These are phyloP conservation scores for Metschnikowia vanudenii DNA, from an alignment of 805 yeast species.

Conservation along the genomic window DNA sequence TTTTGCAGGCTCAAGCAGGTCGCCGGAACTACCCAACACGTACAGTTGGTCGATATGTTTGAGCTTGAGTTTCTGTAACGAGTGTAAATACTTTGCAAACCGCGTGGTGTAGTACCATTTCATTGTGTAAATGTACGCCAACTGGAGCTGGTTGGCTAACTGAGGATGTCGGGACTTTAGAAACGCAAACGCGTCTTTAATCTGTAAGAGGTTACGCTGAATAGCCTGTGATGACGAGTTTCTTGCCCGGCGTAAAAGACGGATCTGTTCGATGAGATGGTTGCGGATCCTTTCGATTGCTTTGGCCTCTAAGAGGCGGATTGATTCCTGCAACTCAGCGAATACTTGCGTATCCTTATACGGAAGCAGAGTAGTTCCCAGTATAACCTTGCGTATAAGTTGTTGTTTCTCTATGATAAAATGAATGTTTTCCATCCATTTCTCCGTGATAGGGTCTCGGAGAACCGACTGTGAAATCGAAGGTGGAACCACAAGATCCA, in stretches of 20 bases:
- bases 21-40: slow-evolving; percentile 49
- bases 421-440: slow-evolving; percentile 67
- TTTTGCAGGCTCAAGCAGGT: slow-evolving; percentile 15
- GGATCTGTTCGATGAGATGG: slow-evolving; percentile 62
- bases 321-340: slow-evolving; percentile 30
- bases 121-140: slow-evolving; percentile 87
- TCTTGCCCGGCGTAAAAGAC: slow-evolving; percentile 54
- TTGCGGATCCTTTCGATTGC: slow-evolving; percentile 76
- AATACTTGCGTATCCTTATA: slow-evolving; percentile 29
- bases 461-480: slow-evolving; percentile 57
- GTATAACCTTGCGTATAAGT: slow-evolving; percentile 38
- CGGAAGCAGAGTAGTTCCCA: background rate
- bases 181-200: slow-evolving; percentile 62
- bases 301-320: slow-evolving; percentile 56
- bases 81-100: slow-evolving; percentile 72
- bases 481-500: slow-evolving; percentile 76
- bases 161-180: slow-evolving; percentile 53
- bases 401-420: slow-evolving; percentile 58
- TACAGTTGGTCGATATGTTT: slow-evolving; percentile 54
- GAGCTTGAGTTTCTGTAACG: slow-evolving; percentile 63
- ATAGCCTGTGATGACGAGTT: slow-evolving; percentile 69
- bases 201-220: slow-evolving; percentile 62
- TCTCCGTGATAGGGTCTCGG: slow-evolving; percentile 52
- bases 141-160: slow-evolving; percentile 68
- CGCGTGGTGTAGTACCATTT: slow-evolving; percentile 85